Evolutionary conservation across 805 yeast genomes (phyloP).

Genomic region (Peterozyma xylosa): DNA sequence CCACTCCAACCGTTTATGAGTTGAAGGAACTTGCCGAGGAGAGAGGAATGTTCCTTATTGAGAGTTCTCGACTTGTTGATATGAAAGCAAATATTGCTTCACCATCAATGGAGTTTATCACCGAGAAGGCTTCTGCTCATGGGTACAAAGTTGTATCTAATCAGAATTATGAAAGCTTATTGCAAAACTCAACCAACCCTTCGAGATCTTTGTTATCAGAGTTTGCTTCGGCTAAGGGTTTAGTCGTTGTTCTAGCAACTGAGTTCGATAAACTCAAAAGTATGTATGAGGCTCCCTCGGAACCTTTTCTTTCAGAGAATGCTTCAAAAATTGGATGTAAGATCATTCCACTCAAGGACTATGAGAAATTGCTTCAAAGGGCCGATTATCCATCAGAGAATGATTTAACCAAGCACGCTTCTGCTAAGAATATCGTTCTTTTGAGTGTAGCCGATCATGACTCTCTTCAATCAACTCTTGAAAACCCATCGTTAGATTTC

Average conservation of each 20-base stretch:
- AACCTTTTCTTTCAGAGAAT: too few species aligned
- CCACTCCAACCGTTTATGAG: conserved; percentile 10
- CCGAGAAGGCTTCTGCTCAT: conserved; percentile 15
- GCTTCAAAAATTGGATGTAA: too few species aligned
- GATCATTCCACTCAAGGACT: too few species aligned
- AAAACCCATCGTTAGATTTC: too few species aligned
- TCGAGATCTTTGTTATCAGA: conserved; percentile 22
- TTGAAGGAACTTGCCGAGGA: conserved; percentile 10
- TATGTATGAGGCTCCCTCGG: too few species aligned
- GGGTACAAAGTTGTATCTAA: conserved; percentile 7
- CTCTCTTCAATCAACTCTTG: too few species aligned
- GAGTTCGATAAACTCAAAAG: conserved; percentile 14
- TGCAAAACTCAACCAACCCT: conserved; percentile 7
- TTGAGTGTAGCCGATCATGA: too few species aligned
- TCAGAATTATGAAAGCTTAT: neutral
- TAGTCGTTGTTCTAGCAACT: conserved; percentile 19
- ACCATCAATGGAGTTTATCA: conserved; percentile 25
- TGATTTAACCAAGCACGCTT: too few species aligned
- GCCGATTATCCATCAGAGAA: too few species aligned
- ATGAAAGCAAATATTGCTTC: conserved; percentile 19
- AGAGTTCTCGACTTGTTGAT: conserved; percentile 11
- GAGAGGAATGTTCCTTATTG: conserved; percentile 11
- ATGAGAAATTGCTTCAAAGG: too few species aligned
- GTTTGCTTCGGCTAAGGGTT: conserved; percentile 22
- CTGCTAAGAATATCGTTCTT: too few species aligned